A percentile compares a stretch with the other conserved stretches of the same genome.
Evolutionary conservation across 345 rosid species (phyloP).

Genomic region (Cardamine resedifolia): DNA sequence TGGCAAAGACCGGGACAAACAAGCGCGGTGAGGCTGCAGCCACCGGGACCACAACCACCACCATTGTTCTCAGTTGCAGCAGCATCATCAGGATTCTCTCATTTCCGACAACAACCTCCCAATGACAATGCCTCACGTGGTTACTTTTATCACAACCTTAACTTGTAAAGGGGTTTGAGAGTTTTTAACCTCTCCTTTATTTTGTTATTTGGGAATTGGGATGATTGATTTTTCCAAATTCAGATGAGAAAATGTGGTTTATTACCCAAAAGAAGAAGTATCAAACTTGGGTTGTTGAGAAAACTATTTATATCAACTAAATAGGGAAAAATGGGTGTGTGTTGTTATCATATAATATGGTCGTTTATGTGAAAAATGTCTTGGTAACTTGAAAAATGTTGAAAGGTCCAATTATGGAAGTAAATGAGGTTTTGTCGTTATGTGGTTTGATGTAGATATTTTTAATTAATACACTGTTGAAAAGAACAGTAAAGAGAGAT

Average conservation of each 20-base stretch:
- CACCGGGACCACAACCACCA: constrained; percentile 20
- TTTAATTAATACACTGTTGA: not conserved
- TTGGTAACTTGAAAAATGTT: constrained; percentile 15
- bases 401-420: too few relatives aligned
- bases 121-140: constrained; percentile 32
- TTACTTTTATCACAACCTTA: constrained; percentile 36
- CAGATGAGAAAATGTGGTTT: not conserved
- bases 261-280: not conserved
- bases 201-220: constrained; percentile 12
- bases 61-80: constrained; percentile 40
- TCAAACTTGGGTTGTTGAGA: not conserved
- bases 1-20: constrained; percentile 35
- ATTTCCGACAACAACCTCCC: constrained; percentile 38
- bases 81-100: constrained; percentile 48
- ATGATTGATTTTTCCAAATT: not conserved
- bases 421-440: constrained; percentile 12
- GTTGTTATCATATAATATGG: not conserved
- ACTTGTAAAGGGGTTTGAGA: not conserved
- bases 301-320: not conserved
- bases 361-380: not conserved
- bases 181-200: not conserved
- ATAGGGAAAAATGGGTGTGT: not conserved
- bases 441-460: not conserved
- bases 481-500: constrained; percentile 27
- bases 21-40: constrained; percentile 24